A percentile compares a stretch with the other conserved stretches of the same genome.
Evolutionary conservation across 495 filamentous ascomycete species (phyloP).

Genomic region (Talaromyces wortmannii): DNA sequence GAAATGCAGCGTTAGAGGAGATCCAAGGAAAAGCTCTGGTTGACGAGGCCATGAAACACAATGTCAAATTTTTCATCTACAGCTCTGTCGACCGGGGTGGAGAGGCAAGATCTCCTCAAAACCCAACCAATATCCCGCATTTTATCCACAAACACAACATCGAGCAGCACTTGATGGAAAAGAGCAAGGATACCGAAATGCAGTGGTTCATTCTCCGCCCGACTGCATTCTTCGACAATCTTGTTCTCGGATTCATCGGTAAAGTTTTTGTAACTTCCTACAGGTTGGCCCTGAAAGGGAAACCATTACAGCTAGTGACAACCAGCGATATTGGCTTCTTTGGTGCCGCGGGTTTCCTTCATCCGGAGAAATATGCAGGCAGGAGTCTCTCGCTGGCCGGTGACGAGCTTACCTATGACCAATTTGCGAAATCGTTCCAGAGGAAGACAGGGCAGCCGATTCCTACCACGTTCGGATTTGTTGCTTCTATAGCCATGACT

Average conservation of each 20-base stretch:
- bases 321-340: constrained; percentile 59
- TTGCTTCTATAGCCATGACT: constrained; percentile 32
- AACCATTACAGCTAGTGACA: constrained; percentile 52
- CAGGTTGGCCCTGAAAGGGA: constrained; percentile 35
- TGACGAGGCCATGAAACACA: constrained; percentile 47
- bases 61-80: constrained; percentile 60
- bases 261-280: constrained; percentile 52
- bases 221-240: constrained; percentile 61
- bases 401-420: constrained; percentile 48
- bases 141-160: constrained; percentile 59
- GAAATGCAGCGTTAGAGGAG: constrained; percentile 42
- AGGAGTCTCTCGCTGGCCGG: constrained; percentile 48
- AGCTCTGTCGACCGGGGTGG: constrained; percentile 63
- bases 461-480: constrained; percentile 40
- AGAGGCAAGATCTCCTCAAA: constrained; percentile 39
- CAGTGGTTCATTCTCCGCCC: constrained; percentile 57
- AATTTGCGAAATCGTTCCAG: constrained; percentile 43
- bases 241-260: constrained; percentile 48
- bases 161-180: constrained; percentile 52
- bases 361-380: constrained; percentile 36
- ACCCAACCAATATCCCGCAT: constrained; percentile 54
- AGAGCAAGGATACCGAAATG: constrained; percentile 35
- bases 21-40: constrained; percentile 56
- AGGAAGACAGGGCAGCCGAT: constrained; percentile 37
- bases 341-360: constrained; percentile 52